These are phyloP conservation scores for Cercospora sojina DNA, from an alignment of 2,329 filamentous ascomycete species.

Conservation along the genomic window DNA sequence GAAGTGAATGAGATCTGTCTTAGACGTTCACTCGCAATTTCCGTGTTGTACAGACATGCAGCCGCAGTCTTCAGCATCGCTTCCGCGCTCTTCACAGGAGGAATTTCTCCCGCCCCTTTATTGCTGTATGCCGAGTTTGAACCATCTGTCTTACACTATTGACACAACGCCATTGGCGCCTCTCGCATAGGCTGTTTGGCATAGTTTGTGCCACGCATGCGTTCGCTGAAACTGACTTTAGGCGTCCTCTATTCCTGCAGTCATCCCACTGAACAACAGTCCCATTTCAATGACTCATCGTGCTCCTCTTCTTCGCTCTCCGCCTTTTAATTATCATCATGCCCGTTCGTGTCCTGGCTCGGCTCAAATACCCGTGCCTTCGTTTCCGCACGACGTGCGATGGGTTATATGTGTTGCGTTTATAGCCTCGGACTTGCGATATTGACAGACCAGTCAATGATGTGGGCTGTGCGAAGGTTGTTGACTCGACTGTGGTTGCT, in stretches of 20 bases:
- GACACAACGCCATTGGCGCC: not conserved
- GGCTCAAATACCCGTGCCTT: conserved; percentile 59
- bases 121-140: not conserved
- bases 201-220: not conserved
- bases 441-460: conserved; percentile 33
- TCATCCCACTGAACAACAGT: not conserved
- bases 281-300: conserved; percentile 51
- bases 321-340: conserved; percentile 55
- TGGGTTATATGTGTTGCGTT: conserved; percentile 59
- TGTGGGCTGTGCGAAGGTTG: conserved; percentile 19
- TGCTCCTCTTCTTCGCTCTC: conserved; percentile 53
- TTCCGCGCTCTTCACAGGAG: not conserved
- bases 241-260: no score
- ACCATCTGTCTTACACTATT: not conserved
- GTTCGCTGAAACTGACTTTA: not conserved
- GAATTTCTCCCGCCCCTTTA: not conserved
- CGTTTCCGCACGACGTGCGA: conserved; percentile 61
- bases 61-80: not conserved
- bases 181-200: not conserved
- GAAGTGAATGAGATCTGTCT: not conserved
- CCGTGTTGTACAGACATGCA: no score
- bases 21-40: not conserved
- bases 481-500: conserved; percentile 18
- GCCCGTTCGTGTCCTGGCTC: conserved; percentile 55
- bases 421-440: conserved; percentile 48